Evolutionary conservation across 2,329 filamentous ascomycete species (phyloP).

Genomic region (Talaromyces sp.): DNA sequence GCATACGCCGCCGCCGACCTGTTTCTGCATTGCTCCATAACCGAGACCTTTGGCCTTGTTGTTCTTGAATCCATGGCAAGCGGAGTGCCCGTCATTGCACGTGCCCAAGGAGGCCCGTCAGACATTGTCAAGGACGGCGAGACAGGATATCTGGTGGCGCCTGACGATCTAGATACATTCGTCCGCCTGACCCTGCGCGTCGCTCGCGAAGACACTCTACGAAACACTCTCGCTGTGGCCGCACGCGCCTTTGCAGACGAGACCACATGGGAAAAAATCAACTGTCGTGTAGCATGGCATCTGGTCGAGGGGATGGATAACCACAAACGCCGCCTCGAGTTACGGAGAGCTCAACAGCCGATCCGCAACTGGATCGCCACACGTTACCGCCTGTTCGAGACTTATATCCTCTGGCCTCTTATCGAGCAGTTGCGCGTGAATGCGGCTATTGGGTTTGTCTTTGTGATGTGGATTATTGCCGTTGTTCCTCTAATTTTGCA

Average conservation of each 20-base stretch:
- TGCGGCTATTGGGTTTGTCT: conserved; percentile 26
- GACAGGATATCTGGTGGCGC: conserved; percentile 57
- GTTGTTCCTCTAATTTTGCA: conserved; percentile 32
- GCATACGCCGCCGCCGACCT: conserved; percentile 63
- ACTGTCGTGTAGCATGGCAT: conserved; percentile 62
- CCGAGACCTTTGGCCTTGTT: conserved; percentile 66
- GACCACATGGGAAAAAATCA: conserved; percentile 66
- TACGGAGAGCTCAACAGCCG: conserved; percentile 6
- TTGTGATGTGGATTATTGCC: conserved; percentile 32
- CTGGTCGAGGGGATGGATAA: conserved; percentile 46
- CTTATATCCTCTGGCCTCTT: conserved; percentile 12
- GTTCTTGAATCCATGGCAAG: conserved; percentile 67
- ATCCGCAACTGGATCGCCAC: conserved; percentile 18
- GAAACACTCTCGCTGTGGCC: conserved; percentile 41
- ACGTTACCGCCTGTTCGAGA: conserved; percentile 13
- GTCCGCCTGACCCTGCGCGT: conserved; percentile 49
- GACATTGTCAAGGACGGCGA: conserved; percentile 57
- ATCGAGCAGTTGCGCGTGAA: conserved; percentile 23
- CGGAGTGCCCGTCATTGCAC: conserved; percentile 61
- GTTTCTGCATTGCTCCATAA: conserved; percentile 67
- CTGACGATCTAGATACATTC: conserved; percentile 55
- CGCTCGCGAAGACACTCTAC: conserved; percentile 39
- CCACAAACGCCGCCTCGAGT: conserved; percentile 14
- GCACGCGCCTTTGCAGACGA: conserved; percentile 54
- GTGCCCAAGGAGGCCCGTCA: conserved; percentile 63